Base-by-base conservation (phyloP, 805 yeast species). In the Barnettozyma botsteinii region DNA sequence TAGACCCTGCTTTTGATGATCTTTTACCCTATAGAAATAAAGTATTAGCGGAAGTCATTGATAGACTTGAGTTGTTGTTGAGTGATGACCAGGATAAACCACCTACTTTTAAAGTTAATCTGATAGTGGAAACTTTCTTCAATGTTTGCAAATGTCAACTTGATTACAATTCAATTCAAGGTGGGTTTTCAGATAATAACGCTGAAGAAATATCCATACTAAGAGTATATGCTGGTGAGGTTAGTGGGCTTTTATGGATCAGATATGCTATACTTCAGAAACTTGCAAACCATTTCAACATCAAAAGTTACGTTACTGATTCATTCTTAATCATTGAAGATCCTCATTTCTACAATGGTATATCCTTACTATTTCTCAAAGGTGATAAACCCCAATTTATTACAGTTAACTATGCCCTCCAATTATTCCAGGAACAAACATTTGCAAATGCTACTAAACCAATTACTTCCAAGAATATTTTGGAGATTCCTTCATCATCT, bases 1-100 rank as follows among this genome's bases (percentile, higher is more conserved):
- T 52, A 5, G 59, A 55, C 27, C 37, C 48, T 10, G 50, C 48
- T 11, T 53, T 45, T 32, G 55, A 53, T 37, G 24, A 33, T 7
- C 25, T 55, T 10, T 21, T 48, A 3, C 49, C 47, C 7, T 44
- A 26, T 22, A 46, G 59, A 33, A 31, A 38, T 1, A 19, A 14
- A 3, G 34, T 40, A 1, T n/a, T 49, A 1, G 31, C 42, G 1
- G 25, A 33, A 5, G 37, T 42, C 3, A 31, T 41, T 4, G 3
- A n/a, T 9, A 31, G 22, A n/a, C 35, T 49, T 8, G 28, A 28
- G 7, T 1, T 8, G 4, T 24, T 38, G 13, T 5, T 18, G 8
- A 35, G 30, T 10, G 36, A 31, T 4, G 35, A 31, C 18, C 9
- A 32, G 7, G 30, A 22, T 9, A 36, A 26, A 17, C 30, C 46